Evolutionary conservation across 2,329 filamentous ascomycete species (phyloP).

Genomic region (Pseudopyricularia javanii): DNA sequence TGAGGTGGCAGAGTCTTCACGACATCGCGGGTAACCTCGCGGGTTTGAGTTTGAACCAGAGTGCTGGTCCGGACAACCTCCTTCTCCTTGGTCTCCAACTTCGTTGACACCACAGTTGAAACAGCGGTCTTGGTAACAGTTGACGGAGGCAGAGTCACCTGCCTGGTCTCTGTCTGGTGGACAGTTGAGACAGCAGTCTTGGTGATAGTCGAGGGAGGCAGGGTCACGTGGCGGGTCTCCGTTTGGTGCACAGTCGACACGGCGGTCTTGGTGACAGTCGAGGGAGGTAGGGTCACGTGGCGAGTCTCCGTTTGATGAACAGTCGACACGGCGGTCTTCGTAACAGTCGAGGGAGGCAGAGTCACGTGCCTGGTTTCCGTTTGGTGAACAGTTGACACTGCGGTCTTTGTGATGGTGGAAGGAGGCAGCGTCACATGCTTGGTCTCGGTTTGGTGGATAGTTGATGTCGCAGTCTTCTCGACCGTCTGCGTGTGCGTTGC

Average conservation of each 20-base stretch:
- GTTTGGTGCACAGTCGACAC: no score
- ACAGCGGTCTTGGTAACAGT: not conserved
- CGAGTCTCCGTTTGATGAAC: not conserved
- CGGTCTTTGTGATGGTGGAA: not conserved
- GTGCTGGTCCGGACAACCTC: not conserved
- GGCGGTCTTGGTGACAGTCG: not conserved
- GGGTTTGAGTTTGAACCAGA: no score
- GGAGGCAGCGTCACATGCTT: not conserved
- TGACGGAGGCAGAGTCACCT: no score
- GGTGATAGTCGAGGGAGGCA: not conserved
- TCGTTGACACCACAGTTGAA: not conserved
- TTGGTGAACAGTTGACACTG: not conserved
- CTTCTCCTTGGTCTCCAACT: not conserved
- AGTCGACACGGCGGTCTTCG: not conserved
- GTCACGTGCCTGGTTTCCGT: not conserved
- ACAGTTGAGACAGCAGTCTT: not conserved
- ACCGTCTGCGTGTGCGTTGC: not conserved
- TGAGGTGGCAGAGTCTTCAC: not conserved
- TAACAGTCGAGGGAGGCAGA: not conserved
- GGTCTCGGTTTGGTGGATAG: not conserved
- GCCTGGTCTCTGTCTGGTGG: no score
- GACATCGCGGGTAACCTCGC: no score
- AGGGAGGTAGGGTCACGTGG: not conserved
- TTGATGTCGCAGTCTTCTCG: not conserved
- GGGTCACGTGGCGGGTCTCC: no score